These are phyloP conservation scores for Barnettozyma siamensis DNA, from an alignment of 805 yeast species.

Conservation along the genomic window DNA sequence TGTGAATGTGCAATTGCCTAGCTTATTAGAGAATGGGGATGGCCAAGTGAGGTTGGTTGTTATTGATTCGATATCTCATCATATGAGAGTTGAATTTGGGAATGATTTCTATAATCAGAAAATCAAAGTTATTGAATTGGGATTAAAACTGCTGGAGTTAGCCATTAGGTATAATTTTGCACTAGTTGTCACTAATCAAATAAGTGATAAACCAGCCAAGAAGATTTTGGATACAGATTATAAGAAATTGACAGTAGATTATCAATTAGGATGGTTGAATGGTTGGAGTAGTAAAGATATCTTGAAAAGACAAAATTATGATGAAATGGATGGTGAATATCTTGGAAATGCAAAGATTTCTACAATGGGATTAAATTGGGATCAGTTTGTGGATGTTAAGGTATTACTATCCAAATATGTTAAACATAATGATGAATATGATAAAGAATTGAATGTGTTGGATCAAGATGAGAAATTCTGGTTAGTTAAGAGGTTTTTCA, in stretches of 20 bases:
- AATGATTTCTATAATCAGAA: slow-evolving; percentile 35
- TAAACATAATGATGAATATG: slow-evolving; percentile 29
- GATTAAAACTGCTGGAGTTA: slow-evolving; percentile 42
- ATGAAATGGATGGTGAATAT: slow-evolving; percentile 4
- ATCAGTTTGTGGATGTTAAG: slow-evolving; percentile 44
- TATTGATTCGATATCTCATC: slow-evolving; percentile 82
- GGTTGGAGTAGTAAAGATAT: slow-evolving; percentile 63
- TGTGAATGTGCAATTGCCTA: slow-evolving; percentile 62
- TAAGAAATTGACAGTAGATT: slow-evolving; percentile 38
- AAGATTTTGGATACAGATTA: slow-evolving; percentile 19
- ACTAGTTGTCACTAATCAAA: slow-evolving; percentile 72
- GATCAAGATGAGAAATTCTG: slow-evolving; percentile 14
- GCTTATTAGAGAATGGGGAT: slow-evolving; percentile 34
- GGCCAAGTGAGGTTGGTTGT: slow-evolving; percentile 49
- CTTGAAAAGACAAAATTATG: slow-evolving; percentile 24
- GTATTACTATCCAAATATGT: slow-evolving; percentile 39
- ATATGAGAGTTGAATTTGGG: slow-evolving; percentile 57
- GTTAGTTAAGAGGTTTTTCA: slow-evolving; percentile 29
- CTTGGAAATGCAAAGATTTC: slow-evolving; percentile 37
- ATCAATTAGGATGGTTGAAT: slow-evolving; percentile 64
- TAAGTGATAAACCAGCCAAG: slow-evolving; percentile 51
- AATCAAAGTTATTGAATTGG: slow-evolving; percentile 36
- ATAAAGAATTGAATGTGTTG: slow-evolving; percentile 15
- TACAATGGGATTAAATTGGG: slow-evolving; percentile 52
- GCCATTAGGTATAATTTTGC: slow-evolving; percentile 49